Evolutionary conservation across 2,329 filamentous ascomycete species (phyloP), one percentile per base, ranked within the genome.

Genomic region (Diaporthe nobilis): DNA sequence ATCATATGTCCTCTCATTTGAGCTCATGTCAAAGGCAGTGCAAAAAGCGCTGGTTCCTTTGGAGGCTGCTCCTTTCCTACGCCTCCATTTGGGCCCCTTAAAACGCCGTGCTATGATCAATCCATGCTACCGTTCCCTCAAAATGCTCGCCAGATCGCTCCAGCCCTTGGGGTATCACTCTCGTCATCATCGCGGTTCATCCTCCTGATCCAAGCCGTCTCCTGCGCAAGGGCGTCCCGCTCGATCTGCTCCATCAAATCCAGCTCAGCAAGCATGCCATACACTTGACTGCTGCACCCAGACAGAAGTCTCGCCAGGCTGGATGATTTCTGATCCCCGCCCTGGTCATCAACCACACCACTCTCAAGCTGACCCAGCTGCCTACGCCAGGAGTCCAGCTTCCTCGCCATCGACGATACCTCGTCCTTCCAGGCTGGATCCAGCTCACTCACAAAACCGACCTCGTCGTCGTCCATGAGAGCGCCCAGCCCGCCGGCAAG

Each of bases 221-320:
- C 92, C 60, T 87, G 85, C 63, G 82, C 84, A 71, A 91, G 82
- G 6, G 90, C 88, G 78, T 91, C 90, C 63, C 83, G 84, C 83
- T 93, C 91, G 74, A 94, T 89, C 79, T 88, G 86, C 73, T 87
- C 87, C 92, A 94, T 94, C 76, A 88, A 76, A n/a, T 82, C 82
- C 77, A 94, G 83, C 84, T 94, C 92, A n/a, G 84, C 85, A 60
- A 92, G 82, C 91, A 93, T 93, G 49, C 88, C 90, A 65, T 84
- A 80, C 17, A 93, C 86, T 60, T 94, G 82, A 22, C 79, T 80
- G 31, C 85, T 82, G 73, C 87, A 90, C 3, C 85, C 87, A 9
- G 81, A 82, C 53, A 93, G 81, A 78, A 91, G 86, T 39, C 84
- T 82, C 31, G 80, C 84, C 73, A 93, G 80, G 75, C 86, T 89